Evolutionary conservation across 2,329 filamentous ascomycete species (phyloP).

Genomic region (Aspergillus aculeatinus): DNA sequence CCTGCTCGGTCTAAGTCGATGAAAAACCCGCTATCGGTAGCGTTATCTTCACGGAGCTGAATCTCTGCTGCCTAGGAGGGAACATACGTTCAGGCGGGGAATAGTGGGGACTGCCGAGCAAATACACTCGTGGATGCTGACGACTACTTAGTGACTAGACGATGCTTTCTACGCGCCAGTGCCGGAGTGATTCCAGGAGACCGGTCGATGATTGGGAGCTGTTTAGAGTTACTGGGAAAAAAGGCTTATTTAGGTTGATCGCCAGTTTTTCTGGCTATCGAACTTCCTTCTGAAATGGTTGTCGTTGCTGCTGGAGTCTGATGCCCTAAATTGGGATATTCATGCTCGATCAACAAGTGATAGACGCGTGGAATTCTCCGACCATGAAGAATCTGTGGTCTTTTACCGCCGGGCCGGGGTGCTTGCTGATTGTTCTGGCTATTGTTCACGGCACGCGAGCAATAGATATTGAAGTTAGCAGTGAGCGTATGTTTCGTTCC

Average conservation of each 20-base stretch:
- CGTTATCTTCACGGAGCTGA: too few relatives aligned
- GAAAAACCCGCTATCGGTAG: too few relatives aligned
- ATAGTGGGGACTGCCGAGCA: background rate
- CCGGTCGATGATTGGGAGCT: background rate
- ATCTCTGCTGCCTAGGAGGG: background rate
- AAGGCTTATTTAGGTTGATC: too few relatives aligned
- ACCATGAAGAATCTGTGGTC: background rate
- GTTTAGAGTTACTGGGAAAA: background rate
- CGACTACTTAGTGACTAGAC: background rate
- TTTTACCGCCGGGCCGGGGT: background rate
- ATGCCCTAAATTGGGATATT: too few relatives aligned
- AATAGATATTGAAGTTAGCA: conserved; percentile 2
- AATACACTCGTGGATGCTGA: background rate
- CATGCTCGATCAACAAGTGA: background rate
- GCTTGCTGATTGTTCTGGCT: background rate
- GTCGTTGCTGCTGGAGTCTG: too few relatives aligned
- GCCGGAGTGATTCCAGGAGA: background rate
- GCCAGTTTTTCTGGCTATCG: too few relatives aligned
- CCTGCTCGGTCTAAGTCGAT: too few relatives aligned
- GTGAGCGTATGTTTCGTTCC: background rate
- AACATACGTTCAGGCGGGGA: background rate
- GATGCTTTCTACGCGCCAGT: background rate
- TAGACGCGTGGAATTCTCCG: background rate
- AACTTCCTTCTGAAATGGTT: too few relatives aligned
- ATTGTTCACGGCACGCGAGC: background rate